Evolutionary conservation across 768 basidiomycete genomes (phyloP).

Genomic region (Cubamyces lactineus): DNA sequence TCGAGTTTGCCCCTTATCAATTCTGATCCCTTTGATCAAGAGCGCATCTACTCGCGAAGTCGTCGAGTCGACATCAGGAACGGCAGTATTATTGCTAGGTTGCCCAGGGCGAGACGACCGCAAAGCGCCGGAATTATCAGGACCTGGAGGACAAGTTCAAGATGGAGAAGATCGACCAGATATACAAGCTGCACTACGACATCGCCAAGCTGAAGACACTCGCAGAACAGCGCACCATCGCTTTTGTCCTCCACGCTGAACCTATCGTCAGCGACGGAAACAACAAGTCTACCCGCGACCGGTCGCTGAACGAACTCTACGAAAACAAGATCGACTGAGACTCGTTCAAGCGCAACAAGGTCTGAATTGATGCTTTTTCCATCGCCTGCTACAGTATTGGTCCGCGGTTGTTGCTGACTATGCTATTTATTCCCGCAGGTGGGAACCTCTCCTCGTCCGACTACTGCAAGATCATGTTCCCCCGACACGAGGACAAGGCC

Average conservation of each 20-base stretch:
- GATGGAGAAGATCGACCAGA: slow-evolving; percentile 25
- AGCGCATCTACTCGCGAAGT: too few species aligned
- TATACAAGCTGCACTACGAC: slow-evolving; percentile 33
- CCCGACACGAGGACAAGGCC: neutral
- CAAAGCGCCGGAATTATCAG: too few species aligned
- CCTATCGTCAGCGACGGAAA: slow-evolving; percentile 33
- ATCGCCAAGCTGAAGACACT: slow-evolving; percentile 32
- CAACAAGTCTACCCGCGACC: slow-evolving; percentile 39
- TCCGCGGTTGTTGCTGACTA: neutral
- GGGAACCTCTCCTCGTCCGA: neutral
- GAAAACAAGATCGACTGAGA: slow-evolving; percentile 38
- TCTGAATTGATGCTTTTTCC: slow-evolving; percentile 26
- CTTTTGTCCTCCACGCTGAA: slow-evolving; percentile 38
- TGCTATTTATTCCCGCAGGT: neutral
- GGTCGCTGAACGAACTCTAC: slow-evolving; percentile 39
- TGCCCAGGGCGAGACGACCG: too few species aligned
- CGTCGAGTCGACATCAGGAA: too few species aligned
- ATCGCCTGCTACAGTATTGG: too few species aligned
- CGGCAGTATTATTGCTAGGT: too few species aligned
- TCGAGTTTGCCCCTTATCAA: too few species aligned
- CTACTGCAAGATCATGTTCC: slow-evolving; percentile 15
- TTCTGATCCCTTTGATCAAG: too few species aligned
- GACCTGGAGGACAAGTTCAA: neutral
- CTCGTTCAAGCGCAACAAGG: slow-evolving; percentile 39
- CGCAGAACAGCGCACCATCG: slow-evolving; percentile 37